These are phyloP conservation scores for Penicillium alfredii DNA, from an alignment of 495 filamentous ascomycete species.

Conservation along the genomic window DNA sequence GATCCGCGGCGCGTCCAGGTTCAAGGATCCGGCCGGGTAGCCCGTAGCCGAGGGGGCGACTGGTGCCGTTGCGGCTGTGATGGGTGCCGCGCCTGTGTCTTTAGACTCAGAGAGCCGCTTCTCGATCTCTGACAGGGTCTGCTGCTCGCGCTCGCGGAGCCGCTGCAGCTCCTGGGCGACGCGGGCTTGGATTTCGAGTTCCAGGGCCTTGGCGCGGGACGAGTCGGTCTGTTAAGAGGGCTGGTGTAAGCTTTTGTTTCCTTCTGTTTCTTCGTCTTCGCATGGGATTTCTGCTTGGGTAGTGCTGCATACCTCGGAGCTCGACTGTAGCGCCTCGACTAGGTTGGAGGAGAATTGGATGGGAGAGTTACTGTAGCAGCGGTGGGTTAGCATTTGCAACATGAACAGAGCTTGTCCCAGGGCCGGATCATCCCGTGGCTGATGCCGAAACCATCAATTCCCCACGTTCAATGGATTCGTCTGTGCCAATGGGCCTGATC, in stretches of 20 bases:
- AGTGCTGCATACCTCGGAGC: conserved; percentile 81
- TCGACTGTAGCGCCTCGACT: conserved; percentile 73
- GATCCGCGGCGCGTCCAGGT: conserved; percentile 44
- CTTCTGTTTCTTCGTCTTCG: no score
- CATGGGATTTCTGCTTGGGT: no score
- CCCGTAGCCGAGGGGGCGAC: conserved; percentile 25
- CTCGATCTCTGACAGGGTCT: conserved; percentile 48
- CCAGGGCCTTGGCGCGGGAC: conserved; percentile 72
- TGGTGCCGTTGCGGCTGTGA: conserved; percentile 27
- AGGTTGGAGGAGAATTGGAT: conserved; percentile 83
- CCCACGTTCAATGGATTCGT: no score
- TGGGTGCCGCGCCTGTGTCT: conserved; percentile 25
- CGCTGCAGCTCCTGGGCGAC: conserved; percentile 77
- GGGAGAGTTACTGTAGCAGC: conserved; percentile 63
- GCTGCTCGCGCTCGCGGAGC: conserved; percentile 58
- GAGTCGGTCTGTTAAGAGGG: conserved; percentile 81
- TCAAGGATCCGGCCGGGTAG: conserved; percentile 39
- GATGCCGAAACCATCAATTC: no score
- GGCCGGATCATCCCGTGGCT: no score
- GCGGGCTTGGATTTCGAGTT: conserved; percentile 84
- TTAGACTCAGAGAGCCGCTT: conserved; percentile 48
- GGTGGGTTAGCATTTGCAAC: conserved; percentile 4
- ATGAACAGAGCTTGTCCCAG: no score
- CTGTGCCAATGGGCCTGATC: conserved; percentile 14
- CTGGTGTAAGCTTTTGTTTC: no score